Conservation (phyloP, 2,329 filamentous ascomycete species). For the Talaromyces sp. region DNA sequence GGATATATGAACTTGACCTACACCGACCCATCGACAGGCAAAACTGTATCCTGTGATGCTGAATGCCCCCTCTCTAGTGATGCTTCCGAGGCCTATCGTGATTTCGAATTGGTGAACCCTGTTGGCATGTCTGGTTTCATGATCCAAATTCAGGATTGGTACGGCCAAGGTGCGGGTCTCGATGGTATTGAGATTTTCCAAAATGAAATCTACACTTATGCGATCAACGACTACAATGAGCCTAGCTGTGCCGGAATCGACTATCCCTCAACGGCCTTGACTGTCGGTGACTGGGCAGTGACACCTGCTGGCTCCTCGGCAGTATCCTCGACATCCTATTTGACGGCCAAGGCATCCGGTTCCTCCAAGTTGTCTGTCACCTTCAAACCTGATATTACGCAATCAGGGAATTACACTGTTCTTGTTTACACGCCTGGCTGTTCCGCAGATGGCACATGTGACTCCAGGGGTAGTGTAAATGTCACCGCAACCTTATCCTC, state of each 20-base stretch:
- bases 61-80: constrained; percentile 78
- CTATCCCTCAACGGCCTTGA: constrained; percentile 60
- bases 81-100: constrained; percentile 63
- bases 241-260: constrained; percentile 66
- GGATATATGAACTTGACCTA: constrained; percentile 98
- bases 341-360: constrained; percentile 60
- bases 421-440: constrained; percentile 93
- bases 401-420: constrained; percentile 87
- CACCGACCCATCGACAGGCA: constrained; percentile 65
- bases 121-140: constrained; percentile 85
- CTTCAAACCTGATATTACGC: constrained; percentile 68
- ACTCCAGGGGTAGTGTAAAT: constrained; percentile 71
- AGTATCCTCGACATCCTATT: constrained; percentile 58
- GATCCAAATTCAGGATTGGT: constrained; percentile 81
- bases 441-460: constrained; percentile 69
- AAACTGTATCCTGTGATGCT: constrained; percentile 68
- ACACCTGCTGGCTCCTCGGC: constrained; percentile 56
- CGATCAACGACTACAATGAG: constrained; percentile 82
- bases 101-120: constrained; percentile 83
- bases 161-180: constrained; percentile 77
- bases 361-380: constrained; percentile 62
- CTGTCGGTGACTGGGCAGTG: constrained; percentile 69
- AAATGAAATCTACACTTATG: constrained; percentile 75
- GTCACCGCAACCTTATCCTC: constrained; percentile 66
- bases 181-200: constrained; percentile 82